Base-by-base conservation (phyloP, 2,329 filamentous ascomycete species). In the Teratosphaeria gauchensis region DNA sequence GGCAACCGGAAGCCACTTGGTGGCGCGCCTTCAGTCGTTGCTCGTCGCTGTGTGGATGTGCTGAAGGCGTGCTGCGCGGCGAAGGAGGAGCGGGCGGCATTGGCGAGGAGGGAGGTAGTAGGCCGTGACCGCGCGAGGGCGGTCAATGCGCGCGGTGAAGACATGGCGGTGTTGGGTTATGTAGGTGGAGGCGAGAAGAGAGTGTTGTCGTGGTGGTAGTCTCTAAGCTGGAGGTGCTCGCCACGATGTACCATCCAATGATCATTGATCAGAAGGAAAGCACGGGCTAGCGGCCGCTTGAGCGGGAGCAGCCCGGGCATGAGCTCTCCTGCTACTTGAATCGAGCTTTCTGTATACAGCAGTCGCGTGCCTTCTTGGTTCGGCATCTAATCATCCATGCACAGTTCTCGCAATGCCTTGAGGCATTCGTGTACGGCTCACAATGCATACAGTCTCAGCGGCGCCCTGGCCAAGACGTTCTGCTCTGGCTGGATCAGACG, bases 1-100 rank as follows among this genome's bases (percentile, higher is more conserved):
- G 85, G 83, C 68, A 92, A 80, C 67, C 94, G 86, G 82, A 96
- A 96, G 64, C 86, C 85, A 66, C 85, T 78, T 59, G 90, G 88
- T 65, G 90, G 90, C 66, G 89, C 85, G 54, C 92, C 90, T 64
- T 82, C 80, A 63, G 90, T 90, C 54, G 89, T 60, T n/a, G 62
- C 61, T 33, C 48, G 33, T 59, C 59, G 63, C 72, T 72, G 85
- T 65, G 87, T 84, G 66, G 79, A 81, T 66, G 82, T 84, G 62
- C 82, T 85, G 78, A 87, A 86, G 75, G 79, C 77, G 38, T 58
- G 57, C 19, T 35, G 55, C 21, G 78, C 77, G 67, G 78, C 74
- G 76, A 75, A 75, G 69, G 72, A 69, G 61, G 73, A 68, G 62
- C 73, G 72, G 62, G 71, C 67, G 64, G 74, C 72, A 62, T 58